Conservation (phyloP, 2,329 filamentous ascomycete species). For the Thielaviopsis cerberus region DNA sequence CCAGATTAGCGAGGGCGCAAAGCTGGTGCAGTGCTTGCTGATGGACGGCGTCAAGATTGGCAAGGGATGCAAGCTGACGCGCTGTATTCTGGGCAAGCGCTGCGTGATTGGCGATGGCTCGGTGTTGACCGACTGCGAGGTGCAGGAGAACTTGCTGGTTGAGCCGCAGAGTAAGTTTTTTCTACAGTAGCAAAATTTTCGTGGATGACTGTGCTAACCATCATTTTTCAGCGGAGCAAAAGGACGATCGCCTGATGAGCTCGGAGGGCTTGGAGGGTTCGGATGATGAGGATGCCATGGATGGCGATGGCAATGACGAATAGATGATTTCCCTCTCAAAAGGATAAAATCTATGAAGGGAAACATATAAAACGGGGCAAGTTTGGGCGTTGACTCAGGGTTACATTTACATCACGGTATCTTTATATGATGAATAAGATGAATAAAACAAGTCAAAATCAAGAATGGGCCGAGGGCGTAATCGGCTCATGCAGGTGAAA, state of each 20-base stretch:
- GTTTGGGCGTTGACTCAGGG: not conserved
- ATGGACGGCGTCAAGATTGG: constrained; percentile 86
- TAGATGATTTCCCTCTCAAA: not conserved
- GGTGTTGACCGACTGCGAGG: constrained; percentile 73
- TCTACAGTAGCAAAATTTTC: not conserved
- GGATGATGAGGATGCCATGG: constrained; percentile 32
- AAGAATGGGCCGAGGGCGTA: not conserved
- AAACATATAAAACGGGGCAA: not conserved
- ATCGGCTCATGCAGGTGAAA: too few relatives aligned
- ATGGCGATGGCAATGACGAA: constrained; percentile 17
- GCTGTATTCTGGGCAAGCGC: constrained; percentile 68
- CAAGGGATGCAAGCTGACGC: constrained; percentile 66
- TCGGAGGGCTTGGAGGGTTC: constrained; percentile 47
- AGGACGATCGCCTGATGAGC: constrained; percentile 49
- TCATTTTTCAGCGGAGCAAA: constrained; percentile 37
- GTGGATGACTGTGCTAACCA: constrained; percentile 5
- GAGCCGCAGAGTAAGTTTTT: constrained; percentile 51
- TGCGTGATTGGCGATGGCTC: constrained; percentile 68
- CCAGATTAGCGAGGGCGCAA: constrained; percentile 68
- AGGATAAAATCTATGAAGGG: not conserved
- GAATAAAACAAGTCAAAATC: not conserved
- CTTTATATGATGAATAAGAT: not conserved
- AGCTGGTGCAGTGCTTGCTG: constrained; percentile 68
- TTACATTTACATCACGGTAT: not conserved
- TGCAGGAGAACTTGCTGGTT: constrained; percentile 74